Evolutionary conservation across 306 rosid species (phyloP).

Genomic region (Alnus rubra): DNA sequence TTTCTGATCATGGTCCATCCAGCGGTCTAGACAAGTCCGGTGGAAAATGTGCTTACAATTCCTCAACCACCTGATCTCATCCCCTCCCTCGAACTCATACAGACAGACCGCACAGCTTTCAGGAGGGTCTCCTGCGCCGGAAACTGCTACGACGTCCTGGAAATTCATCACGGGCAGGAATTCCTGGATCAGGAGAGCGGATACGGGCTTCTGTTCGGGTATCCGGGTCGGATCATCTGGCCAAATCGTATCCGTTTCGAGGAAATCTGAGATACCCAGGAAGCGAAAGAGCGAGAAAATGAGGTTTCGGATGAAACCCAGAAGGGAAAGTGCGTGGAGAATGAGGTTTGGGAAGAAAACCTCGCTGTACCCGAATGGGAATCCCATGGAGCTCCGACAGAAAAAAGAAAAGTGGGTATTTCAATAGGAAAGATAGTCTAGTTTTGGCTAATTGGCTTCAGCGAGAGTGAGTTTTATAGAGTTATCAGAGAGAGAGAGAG

Average conservation of each 20-base stretch:
- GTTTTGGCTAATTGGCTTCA: neutral
- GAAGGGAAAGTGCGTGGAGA: conserved; percentile 60
- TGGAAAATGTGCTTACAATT: conserved; percentile 92
- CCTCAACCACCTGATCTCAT: conserved; percentile 73
- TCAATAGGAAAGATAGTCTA: conserved; percentile 23
- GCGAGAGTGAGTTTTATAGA: conserved; percentile 3
- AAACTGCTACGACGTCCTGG: conserved; percentile 25
- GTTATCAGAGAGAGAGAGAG: conserved; percentile 1
- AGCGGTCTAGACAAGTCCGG: conserved; percentile 79
- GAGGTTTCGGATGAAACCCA: conserved; percentile 58
- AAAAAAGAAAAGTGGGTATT: neutral
- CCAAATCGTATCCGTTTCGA: conserved; percentile 55
- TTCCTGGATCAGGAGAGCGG: conserved; percentile 67
- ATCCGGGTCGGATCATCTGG: conserved; percentile 30
- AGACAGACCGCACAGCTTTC: conserved; percentile 82
- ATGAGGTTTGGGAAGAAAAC: conserved; percentile 60
- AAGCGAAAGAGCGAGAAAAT: conserved; percentile 53
- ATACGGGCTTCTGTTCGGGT: conserved; percentile 46
- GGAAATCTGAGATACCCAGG: conserved; percentile 69
- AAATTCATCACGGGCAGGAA: conserved; percentile 60
- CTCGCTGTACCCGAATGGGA: conserved; percentile 77
- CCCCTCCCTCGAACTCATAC: conserved; percentile 59
- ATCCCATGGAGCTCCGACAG: conserved; percentile 54
- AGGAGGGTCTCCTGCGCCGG: conserved; percentile 30
- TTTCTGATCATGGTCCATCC: conserved; percentile 92